Conservation (phyloP, 2,329 filamentous ascomycete genomes). For the Malbranchea cinnamomea region DNA sequence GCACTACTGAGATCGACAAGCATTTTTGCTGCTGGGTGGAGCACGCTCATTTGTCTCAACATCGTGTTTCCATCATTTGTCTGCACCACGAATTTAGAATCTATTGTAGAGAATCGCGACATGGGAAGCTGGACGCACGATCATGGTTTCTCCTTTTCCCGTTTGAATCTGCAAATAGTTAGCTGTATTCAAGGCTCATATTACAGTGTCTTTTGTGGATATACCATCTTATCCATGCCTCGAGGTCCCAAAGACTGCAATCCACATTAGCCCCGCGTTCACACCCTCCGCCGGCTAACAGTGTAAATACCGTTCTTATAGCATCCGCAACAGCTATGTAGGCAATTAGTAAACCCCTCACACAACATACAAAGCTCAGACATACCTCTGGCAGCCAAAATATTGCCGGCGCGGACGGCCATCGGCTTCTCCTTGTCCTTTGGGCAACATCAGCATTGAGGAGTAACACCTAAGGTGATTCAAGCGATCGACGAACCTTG, state of each 20-base stretch:
- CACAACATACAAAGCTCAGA: constrained; percentile 2
- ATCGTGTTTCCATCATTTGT: constrained; percentile 99
- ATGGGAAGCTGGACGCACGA: constrained; percentile 33
- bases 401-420: constrained; percentile 90
- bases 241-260: constrained; percentile 69
- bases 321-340: constrained; percentile 80
- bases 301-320: constrained; percentile 57
- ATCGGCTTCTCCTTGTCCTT: constrained; percentile 94
- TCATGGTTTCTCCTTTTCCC: constrained; percentile 91
- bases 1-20: constrained; percentile 92
- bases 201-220: constrained; percentile 6
- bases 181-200: constrained; percentile 10
- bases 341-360: constrained; percentile 15
- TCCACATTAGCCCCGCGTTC: constrained; percentile 25
- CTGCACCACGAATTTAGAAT: constrained; percentile 23
- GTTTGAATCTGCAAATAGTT: constrained; percentile 56
- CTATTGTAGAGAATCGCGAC: constrained; percentile 1
- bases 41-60: constrained; percentile 96
- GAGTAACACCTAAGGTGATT: constrained; percentile 1
- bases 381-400: constrained; percentile 86
- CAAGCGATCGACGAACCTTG: constrained; percentile 34
- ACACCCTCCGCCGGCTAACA: constrained; percentile 8
- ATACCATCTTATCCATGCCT: constrained; percentile 94
- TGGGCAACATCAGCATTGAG: constrained; percentile 22
- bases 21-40: constrained; percentile 99